Conservation (phyloP, 352 stramenopile genomes). For the Pythium periplocum region DNA sequence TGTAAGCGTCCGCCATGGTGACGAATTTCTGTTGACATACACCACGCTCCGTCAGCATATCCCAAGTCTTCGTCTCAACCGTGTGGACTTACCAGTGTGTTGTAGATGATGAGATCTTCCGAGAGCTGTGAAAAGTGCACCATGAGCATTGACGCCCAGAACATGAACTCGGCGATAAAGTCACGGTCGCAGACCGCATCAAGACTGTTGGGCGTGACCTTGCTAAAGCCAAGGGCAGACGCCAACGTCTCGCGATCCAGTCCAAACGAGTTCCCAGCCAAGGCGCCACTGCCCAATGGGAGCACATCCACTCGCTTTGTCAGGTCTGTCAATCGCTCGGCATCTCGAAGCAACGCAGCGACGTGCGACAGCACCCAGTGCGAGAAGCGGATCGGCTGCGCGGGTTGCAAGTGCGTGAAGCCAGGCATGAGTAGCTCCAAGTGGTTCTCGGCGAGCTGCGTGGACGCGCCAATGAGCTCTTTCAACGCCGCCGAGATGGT, state of each 20-base stretch:
- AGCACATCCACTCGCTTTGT: constrained; percentile 94
- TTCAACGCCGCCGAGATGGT: constrained; percentile 73
- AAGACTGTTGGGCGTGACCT: constrained; percentile 94
- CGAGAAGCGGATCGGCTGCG: constrained; percentile 96
- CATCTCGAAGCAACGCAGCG: constrained; percentile 90
- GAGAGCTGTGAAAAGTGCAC: constrained; percentile 97
- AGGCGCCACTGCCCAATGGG: constrained; percentile 94
- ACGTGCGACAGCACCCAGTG: constrained; percentile 98
- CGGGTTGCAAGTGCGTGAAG: constrained; percentile 98
- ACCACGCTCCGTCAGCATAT: constrained; percentile 1
- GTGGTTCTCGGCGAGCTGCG: constrained; percentile 85
- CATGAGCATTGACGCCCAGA: constrained; percentile 95
- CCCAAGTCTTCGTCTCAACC: not conserved
- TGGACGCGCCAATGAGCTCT: constrained; percentile 89
- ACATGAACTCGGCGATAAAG: constrained; percentile 98
- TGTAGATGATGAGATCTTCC: constrained; percentile 99
- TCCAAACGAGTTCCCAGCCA: constrained; percentile 98
- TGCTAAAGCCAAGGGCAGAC: constrained; percentile 91
- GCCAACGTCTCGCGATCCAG: constrained; percentile 94
- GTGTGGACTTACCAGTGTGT: constrained; percentile 54
- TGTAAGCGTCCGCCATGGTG: constrained; percentile 97
- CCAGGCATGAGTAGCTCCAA: constrained; percentile 97
- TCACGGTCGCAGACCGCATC: constrained; percentile 98
- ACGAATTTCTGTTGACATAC: constrained; percentile 76
- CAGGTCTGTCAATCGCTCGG: constrained; percentile 91